Percentiles rank a stretch among this genome's conserved stretches.
phyloP scores from a whole-genome alignment of 2,329 filamentous ascomycete species.

The Stachybotrys elegans region DNA sequence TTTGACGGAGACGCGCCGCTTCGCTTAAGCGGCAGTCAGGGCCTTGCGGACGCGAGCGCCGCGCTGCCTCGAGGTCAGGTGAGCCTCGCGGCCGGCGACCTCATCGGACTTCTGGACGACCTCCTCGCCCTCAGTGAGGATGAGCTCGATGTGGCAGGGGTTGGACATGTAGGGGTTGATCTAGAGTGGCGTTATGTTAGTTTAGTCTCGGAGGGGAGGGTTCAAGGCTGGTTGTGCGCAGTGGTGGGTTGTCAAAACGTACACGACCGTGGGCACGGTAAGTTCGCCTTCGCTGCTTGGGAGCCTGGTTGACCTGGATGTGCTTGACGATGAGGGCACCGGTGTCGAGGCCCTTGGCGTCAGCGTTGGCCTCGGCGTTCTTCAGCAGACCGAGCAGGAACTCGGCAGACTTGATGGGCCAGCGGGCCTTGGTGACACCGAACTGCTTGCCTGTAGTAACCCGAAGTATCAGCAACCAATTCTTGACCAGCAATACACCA shows the following conservation, averaged over 20 bases:
- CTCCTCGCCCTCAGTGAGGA: constrained; percentile 97
- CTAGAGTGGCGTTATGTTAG: constrained; percentile 47
- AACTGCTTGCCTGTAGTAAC: constrained; percentile 82
- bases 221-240: too few relatives aligned
- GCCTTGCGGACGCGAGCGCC: constrained; percentile 62
- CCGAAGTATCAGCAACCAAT: constrained; percentile 21
- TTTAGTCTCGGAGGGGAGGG: constrained; percentile 1
- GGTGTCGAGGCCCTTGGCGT: constrained; percentile 96
- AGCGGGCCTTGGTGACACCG: constrained; percentile 96
- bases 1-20: too few relatives aligned
- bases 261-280: constrained; percentile 99
- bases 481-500: neutral
- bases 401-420: constrained; percentile 98
- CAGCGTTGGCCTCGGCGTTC: constrained; percentile 96
- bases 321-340: constrained; percentile 98
- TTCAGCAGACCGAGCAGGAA: constrained; percentile 95
- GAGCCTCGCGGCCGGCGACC: constrained; percentile 61
- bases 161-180: constrained; percentile 99
- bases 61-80: constrained; percentile 89
- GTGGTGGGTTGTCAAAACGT: too few relatives aligned
- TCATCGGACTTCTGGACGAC: constrained; percentile 92
- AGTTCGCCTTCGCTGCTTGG: constrained; percentile 97
- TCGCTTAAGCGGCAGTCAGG: constrained; percentile 58
- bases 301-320: constrained; percentile 99
- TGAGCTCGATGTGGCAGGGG: constrained; percentile 99